A percentile compares a stretch with the other conserved stretches of the same genome.
Conservation (phyloP, 495 filamentous ascomycete genomes). For the Podospora pseudopauciseta region DNA sequence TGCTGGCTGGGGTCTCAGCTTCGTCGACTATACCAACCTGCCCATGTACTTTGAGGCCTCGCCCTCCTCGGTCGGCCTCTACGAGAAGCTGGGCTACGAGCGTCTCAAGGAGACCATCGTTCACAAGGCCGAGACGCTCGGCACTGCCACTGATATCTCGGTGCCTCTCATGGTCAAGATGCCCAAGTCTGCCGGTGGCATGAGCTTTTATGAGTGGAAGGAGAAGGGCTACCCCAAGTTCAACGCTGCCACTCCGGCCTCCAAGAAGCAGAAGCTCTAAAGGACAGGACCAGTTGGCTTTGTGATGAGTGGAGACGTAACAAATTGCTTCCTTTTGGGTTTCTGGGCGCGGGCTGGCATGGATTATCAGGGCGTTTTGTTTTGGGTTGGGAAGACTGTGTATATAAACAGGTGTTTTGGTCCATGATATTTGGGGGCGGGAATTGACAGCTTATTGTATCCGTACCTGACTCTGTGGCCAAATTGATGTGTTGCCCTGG, state of each 20-base stretch:
- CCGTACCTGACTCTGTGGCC: no score
- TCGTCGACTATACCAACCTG: conserved; percentile 38
- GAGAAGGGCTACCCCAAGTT: conserved; percentile 25
- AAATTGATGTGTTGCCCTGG: no score
- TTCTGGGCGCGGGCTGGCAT: background rate
- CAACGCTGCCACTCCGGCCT: background rate
- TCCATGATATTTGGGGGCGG: background rate
- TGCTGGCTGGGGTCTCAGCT: conserved; percentile 41
- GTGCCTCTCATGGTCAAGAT: conserved; percentile 32
- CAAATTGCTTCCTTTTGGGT: background rate
- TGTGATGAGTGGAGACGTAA: background rate
- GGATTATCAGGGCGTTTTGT: background rate
- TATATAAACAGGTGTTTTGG: background rate
- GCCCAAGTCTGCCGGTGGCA: conserved; percentile 25
- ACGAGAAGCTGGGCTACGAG: conserved; percentile 31
- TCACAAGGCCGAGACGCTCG: conserved; percentile 31
- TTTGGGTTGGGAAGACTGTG: background rate
- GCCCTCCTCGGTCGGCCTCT: conserved; percentile 25
- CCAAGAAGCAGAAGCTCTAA: conserved; percentile 4
- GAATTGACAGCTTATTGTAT: background rate
- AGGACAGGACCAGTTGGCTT: background rate
- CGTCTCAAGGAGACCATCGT: conserved; percentile 30
- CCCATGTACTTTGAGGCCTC: conserved; percentile 39
- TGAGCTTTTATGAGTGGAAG: conserved; percentile 30
- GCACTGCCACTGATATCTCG: conserved; percentile 24